These are phyloP conservation scores for Inosperma sp. DNA, from an alignment of 768 basidiomycete species.

Conservation along the genomic window DNA sequence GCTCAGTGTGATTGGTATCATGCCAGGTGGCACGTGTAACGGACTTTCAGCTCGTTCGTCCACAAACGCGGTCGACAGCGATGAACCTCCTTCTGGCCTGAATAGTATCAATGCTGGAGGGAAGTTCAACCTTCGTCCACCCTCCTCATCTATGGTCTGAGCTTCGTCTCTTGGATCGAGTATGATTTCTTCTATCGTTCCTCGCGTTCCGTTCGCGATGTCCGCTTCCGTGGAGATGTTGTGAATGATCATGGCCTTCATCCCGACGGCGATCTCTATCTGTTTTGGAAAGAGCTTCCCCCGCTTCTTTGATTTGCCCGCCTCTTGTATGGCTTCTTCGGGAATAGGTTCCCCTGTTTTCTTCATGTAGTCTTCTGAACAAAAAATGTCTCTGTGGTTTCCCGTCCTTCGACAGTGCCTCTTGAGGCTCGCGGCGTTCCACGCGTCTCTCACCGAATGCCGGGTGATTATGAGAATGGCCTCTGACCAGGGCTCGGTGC, in stretches of 20 bases:
- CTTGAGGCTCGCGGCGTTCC: conserved; percentile 30
- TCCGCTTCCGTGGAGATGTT: conserved; percentile 37
- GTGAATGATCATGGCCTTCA: conserved; percentile 30
- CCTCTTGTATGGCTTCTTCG: neutral
- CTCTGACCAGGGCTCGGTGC: conserved; percentile 26
- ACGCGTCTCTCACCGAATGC: conserved; percentile 29
- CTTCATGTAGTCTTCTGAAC: conserved; percentile 25
- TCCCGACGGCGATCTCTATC: conserved; percentile 29
- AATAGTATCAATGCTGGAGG: conserved; percentile 32
- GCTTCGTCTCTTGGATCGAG: conserved; percentile 29
- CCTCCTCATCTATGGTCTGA: neutral
- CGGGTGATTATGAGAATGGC: conserved; percentile 35
- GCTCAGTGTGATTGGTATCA: conserved; percentile 23
- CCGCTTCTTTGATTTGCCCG: neutral
- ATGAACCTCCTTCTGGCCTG: conserved; percentile 19
- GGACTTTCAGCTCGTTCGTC: neutral
- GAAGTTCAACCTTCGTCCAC: conserved; percentile 12
- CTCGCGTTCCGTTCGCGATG: conserved; percentile 39
- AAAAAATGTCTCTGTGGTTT: conserved; percentile 21
- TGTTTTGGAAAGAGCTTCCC: conserved; percentile 11
- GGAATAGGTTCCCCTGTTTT: neutral
- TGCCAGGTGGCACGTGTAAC: conserved; percentile 16
- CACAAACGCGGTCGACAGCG: conserved; percentile 18
- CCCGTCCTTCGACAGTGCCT: conserved; percentile 20
- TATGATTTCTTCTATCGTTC: conserved; percentile 29